A percentile compares a stretch with the other conserved stretches of the same genome.
Conservation (phyloP, 805 yeast genomes). For the Starmerella riodocensis region DNA sequence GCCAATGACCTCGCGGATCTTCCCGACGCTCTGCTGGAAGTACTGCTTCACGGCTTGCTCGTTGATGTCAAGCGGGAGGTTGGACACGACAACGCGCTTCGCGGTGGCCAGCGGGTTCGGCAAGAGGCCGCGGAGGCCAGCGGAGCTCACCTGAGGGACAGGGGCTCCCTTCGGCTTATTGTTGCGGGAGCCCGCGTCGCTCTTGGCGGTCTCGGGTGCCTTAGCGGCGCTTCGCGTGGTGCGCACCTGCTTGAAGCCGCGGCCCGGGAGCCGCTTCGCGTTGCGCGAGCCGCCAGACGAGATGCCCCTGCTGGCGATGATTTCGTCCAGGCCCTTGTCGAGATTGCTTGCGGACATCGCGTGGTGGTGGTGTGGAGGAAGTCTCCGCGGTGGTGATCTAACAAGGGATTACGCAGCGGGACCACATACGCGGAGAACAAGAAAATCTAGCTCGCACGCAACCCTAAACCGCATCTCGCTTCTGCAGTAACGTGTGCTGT, state of each 20-base stretch:
- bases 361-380: too few relatives aligned
- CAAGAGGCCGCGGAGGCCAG: slow-evolving; percentile 19
- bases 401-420: too few relatives aligned
- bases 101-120: slow-evolving; percentile 32
- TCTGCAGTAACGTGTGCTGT: too few relatives aligned
- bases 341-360: slow-evolving; percentile 39
- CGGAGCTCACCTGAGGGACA: slow-evolving; percentile 25
- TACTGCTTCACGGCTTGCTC: slow-evolving; percentile 45
- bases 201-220: slow-evolving; percentile 5
- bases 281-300: slow-evolving; percentile 10
- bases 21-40: slow-evolving; percentile 77
- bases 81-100: slow-evolving; percentile 72
- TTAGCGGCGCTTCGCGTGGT: slow-evolving; percentile 10
- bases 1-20: slow-evolving; percentile 55
- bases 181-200: slow-evolving; percentile 2
- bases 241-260: slow-evolving; percentile 22
- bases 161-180: slow-evolving; percentile 15
- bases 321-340: slow-evolving; percentile 91
- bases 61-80: slow-evolving; percentile 33
- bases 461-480: too few relatives aligned
- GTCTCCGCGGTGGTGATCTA: too few relatives aligned
- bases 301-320: slow-evolving; percentile 45
- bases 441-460: too few relatives aligned
- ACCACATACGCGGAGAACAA: too few relatives aligned
- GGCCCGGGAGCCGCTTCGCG: slow-evolving; percentile 24